phyloP scores from a whole-genome alignment of 2,329 filamentous ascomycete species.

The Coniochaeta prunicola region DNA sequence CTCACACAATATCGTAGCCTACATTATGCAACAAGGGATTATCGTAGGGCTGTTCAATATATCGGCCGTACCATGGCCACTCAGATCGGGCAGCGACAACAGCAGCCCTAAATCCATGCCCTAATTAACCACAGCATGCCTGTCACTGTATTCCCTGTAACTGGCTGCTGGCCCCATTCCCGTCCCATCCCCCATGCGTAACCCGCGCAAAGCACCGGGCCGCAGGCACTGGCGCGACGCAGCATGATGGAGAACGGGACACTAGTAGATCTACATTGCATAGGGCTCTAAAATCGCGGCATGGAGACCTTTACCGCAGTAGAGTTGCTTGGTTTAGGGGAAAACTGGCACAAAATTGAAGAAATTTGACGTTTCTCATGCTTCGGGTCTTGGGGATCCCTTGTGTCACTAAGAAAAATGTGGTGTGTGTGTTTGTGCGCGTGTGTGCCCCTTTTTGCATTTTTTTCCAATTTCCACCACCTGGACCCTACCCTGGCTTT shows the following conservation, averaged over 20 bases:
- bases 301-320: background rate
- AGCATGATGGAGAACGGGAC: background rate
- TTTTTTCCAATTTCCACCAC: background rate
- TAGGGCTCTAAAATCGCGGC: background rate
- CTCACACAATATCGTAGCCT: no score
- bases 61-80: no score
- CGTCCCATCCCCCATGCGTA: background rate
- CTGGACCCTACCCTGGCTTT: background rate
- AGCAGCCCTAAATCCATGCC: background rate
- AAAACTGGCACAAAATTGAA: background rate
- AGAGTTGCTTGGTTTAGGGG: background rate
- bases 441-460: background rate
- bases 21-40: no score
- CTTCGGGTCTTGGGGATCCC: background rate
- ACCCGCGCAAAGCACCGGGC: background rate
- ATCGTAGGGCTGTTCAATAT: no score
- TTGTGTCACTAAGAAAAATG: background rate
- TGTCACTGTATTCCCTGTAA: background rate
- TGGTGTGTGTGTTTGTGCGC: background rate
- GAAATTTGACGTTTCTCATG: background rate
- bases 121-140: background rate
- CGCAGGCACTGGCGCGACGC: background rate
- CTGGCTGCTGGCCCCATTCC: background rate
- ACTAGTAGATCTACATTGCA: background rate
- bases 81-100: background rate